Evolutionary conservation across 331 rosid species (phyloP).

Genomic region (Rhamnella rubrinervis): DNA sequence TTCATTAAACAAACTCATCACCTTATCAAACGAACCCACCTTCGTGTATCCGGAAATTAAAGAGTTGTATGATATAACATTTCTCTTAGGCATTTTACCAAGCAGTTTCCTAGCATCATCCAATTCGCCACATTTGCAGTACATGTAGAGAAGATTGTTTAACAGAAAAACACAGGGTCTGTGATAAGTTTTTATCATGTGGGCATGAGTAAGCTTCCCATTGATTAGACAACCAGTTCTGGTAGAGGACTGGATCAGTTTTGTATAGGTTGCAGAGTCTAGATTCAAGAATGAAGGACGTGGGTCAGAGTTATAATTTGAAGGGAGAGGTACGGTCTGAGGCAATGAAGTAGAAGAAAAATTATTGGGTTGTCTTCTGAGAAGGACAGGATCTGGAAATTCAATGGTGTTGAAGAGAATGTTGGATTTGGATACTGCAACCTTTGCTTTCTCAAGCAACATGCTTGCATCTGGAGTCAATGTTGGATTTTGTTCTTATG

Average conservation of each 20-base stretch:
- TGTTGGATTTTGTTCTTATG: too few relatives aligned
- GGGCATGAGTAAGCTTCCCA: slow-evolving; percentile 43
- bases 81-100: slow-evolving; percentile 36
- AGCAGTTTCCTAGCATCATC: slow-evolving; percentile 32
- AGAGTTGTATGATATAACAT: slow-evolving; percentile 37
- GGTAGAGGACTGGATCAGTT: slow-evolving; percentile 28
- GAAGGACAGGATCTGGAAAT: slow-evolving; percentile 7
- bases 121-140: slow-evolving; percentile 18
- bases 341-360: slow-evolving; percentile 19
- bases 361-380: slow-evolving; percentile 2
- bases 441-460: neutral
- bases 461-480: neutral
- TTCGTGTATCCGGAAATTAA: slow-evolving; percentile 40
- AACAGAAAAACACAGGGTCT: slow-evolving; percentile 36
- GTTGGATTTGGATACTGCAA: neutral
- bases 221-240: slow-evolving; percentile 22
- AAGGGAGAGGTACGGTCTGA: neutral
- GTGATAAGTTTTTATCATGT: slow-evolving; percentile 34
- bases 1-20: slow-evolving; percentile 28
- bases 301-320: too few relatives aligned
- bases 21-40: slow-evolving; percentile 22
- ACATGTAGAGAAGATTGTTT: slow-evolving; percentile 42
- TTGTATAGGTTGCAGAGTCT: slow-evolving; percentile 35
- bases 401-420: slow-evolving; percentile 5
- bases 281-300: neutral